A percentile compares a stretch with the other conserved stretches of the same genome.
Conservation (phyloP, 352 stramenopile genomes). For the Pythium oligandrum region DNA sequence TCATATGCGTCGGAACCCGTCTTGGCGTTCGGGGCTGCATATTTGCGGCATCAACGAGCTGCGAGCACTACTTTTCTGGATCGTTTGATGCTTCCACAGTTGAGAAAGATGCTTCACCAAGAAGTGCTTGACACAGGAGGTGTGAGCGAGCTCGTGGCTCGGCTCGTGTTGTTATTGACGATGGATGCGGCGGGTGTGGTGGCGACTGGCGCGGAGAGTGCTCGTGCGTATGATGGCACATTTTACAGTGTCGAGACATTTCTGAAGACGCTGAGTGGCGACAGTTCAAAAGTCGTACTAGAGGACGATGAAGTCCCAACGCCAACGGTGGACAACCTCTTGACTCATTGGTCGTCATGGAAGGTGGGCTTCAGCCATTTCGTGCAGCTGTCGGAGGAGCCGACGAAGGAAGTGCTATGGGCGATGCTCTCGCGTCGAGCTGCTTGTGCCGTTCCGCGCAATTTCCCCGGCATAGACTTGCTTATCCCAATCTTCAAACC, state of each 20-base stretch:
- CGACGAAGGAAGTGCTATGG: constrained; percentile 18
- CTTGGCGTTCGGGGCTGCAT: constrained; percentile 19
- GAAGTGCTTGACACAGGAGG: neutral
- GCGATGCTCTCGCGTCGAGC: constrained; percentile 15
- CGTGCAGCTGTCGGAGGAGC: constrained; percentile 12
- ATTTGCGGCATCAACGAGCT: too few species aligned
- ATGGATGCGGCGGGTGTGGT: constrained; percentile 2
- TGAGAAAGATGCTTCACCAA: neutral
- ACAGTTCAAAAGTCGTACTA: neutral
- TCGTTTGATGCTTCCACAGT: neutral
- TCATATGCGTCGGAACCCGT: constrained; percentile 16
- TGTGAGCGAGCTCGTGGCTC: neutral
- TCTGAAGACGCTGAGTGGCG: neutral
- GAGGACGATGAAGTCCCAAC: too few species aligned
- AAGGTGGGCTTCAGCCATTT: constrained; percentile 23
- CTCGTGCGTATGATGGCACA: neutral
- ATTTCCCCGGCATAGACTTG: constrained; percentile 1
- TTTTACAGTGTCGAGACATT: constrained; percentile 3
- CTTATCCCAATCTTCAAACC: constrained; percentile 14
- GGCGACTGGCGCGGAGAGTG: neutral
- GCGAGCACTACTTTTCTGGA: neutral
- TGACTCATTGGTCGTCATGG: constrained; percentile 3
- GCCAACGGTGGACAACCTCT: neutral
- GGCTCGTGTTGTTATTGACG: constrained; percentile 1
- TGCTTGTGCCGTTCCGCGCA: constrained; percentile 10